Evolutionary conservation across 495 filamentous ascomycete genomes (phyloP), one percentile per base, ranked within the genome.

Genomic region (Amniculicola lignicola): DNA sequence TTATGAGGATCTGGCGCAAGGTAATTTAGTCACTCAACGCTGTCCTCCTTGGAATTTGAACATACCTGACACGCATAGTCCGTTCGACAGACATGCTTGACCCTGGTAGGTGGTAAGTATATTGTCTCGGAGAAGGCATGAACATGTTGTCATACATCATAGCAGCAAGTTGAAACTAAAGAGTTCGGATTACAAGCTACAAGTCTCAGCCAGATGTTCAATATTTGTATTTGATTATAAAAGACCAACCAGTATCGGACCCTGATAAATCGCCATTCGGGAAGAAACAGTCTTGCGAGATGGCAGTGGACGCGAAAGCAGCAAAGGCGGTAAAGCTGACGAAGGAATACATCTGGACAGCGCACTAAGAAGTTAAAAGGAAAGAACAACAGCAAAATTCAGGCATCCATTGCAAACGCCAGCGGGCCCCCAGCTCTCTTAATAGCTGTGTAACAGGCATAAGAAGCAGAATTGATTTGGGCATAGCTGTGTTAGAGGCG

Each of bases 1-100:
- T 47, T 42, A 15, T 52, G 47, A 18, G 56, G 56, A 22, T 59
- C 56, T 57, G 37, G 9, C 7, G 35, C 19, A 43, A 10, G 4
- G 9, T 19, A 1, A 21, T 14, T 29, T 11, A 38, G 21, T 48
- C 23, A 18, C 5, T 28, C 23, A 3, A 52, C 1, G 6, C 33
- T 7, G 14, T 31, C 18, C 3, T 12, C 1, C 11, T 28, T 3
- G 7, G 6, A 12, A 12, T 2, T 12, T 4, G 15, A 25, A 14
- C 15, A 14, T 57, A 57, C 53, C 53, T 25, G 56, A 59, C 7
- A 52, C 48, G 19, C 56, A 59, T n/a, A 59, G 48, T 12, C 56
- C 56, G 28, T 59, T 59, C 12, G 46, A 51, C 6, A 59, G 41
- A 28, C 56, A 59, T 12, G 56, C 56, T 51, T 59, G 56, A 39